Conservation (phyloP, 495 filamentous ascomycete genomes). For the Daldinia vernicosa region DNA sequence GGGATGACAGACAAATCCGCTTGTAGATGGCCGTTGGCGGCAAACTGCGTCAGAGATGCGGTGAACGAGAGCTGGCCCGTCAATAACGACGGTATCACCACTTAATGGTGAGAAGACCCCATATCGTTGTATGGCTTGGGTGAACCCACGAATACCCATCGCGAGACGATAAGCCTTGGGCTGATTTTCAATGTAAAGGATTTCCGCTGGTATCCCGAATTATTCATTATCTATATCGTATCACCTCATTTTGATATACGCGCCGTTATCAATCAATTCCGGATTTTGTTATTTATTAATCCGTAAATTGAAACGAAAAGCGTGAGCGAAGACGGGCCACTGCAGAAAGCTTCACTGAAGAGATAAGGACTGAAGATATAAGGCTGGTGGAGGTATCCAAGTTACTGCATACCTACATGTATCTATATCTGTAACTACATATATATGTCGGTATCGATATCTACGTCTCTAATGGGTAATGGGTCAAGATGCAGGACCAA, state of each 20-base stretch:
- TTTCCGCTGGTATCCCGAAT: neutral
- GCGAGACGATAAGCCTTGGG: neutral
- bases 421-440: too few relatives aligned
- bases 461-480: too few relatives aligned
- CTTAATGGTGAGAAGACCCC: constrained; percentile 58
- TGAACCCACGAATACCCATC: constrained; percentile 80
- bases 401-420: neutral
- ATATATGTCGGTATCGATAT: too few relatives aligned
- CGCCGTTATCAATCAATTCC: neutral
- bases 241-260: constrained; percentile 1
- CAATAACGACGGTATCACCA: constrained; percentile 65
- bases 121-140: constrained; percentile 65
- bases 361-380: too few relatives aligned
- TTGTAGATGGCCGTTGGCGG: constrained; percentile 43
- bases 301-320: neutral
- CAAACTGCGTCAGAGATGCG: constrained; percentile 69
- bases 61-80: constrained; percentile 80
- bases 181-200: neutral
- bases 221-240: neutral
- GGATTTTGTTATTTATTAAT: neutral
- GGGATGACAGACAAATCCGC: constrained; percentile 61
- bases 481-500: neutral
- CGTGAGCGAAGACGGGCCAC: neutral
- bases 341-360: constrained; percentile 6
- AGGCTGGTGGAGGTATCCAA: neutral